Percentiles rank a stretch among this genome's conserved stretches.
Conservation (phyloP, 139 green algal genomes). For the Tetradesmus lagerheimii region DNA sequence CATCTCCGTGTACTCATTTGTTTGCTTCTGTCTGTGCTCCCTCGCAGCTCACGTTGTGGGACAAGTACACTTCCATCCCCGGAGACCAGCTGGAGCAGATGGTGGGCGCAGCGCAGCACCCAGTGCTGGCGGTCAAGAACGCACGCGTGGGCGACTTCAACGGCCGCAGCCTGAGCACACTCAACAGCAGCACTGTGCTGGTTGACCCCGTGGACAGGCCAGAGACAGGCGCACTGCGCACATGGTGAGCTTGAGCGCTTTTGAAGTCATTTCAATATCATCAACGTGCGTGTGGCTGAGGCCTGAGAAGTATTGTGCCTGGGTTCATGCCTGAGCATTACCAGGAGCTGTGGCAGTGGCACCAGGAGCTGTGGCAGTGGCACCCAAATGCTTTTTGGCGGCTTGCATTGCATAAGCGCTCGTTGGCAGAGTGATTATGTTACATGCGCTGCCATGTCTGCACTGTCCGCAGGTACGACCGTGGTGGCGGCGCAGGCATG, state of each 20-base stretch:
- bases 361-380: too few relatives aligned
- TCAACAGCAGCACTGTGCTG: constrained; percentile 71
- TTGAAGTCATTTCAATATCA: too few relatives aligned
- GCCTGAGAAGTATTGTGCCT: too few relatives aligned
- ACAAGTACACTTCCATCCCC: constrained; percentile 59
- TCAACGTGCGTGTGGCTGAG: too few relatives aligned
- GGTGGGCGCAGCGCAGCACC: constrained; percentile 56
- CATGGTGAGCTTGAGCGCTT: constrained; percentile 82
- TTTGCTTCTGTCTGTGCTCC: neutral
- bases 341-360: too few relatives aligned
- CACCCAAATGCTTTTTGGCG: too few relatives aligned
- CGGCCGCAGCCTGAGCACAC: constrained; percentile 89
- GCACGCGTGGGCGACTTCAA: constrained; percentile 95
- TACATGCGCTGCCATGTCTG: neutral
- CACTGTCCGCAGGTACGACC: neutral
- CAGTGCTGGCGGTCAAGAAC: constrained; percentile 81
- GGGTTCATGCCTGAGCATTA: too few relatives aligned
- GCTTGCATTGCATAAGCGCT: too few relatives aligned
- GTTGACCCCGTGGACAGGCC: constrained; percentile 81
- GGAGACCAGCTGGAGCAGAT: constrained; percentile 76
- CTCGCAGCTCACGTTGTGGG: constrained; percentile 90
- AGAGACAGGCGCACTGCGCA: constrained; percentile 65
- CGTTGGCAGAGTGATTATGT: too few relatives aligned
- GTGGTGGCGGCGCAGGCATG: neutral
- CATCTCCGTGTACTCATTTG: too few relatives aligned